phyloP scores from a whole-genome alignment of 2,329 filamentous ascomycete genomes.

The Aspergillus bombycis region DNA sequence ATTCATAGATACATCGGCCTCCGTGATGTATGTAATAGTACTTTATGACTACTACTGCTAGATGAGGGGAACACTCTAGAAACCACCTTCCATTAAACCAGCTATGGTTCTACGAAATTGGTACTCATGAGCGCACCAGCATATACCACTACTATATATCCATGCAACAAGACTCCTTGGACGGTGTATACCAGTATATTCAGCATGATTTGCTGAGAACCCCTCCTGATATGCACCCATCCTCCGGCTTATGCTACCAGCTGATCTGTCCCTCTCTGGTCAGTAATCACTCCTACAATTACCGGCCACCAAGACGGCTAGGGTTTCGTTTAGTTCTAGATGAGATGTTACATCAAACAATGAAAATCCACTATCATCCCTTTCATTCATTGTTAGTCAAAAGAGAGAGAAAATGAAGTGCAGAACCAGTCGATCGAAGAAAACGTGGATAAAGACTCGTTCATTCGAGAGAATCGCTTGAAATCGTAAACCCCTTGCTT shows the following conservation, averaged over 20 bases:
- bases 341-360: background rate
- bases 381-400: background rate
- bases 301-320: background rate
- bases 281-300: background rate
- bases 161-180: background rate
- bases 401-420: background rate
- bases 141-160: background rate
- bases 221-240: constrained; percentile 3
- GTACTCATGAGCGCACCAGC: background rate
- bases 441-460: background rate
- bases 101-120: background rate
- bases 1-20: background rate
- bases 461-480: background rate
- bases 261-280: background rate
- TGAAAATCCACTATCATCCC: background rate
- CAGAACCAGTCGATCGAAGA: background rate
- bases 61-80: background rate
- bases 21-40: background rate
- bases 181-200: background rate
- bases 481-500: background rate
- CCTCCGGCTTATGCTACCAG: background rate
- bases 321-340: background rate
- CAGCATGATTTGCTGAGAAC: background rate
- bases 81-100: background rate
- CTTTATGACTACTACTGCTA: background rate